Evolutionary conservation across 2,329 filamentous ascomycete genomes (phyloP), one percentile per base, ranked within the genome.

Genomic region (Arthrobotrys entomopaga): DNA sequence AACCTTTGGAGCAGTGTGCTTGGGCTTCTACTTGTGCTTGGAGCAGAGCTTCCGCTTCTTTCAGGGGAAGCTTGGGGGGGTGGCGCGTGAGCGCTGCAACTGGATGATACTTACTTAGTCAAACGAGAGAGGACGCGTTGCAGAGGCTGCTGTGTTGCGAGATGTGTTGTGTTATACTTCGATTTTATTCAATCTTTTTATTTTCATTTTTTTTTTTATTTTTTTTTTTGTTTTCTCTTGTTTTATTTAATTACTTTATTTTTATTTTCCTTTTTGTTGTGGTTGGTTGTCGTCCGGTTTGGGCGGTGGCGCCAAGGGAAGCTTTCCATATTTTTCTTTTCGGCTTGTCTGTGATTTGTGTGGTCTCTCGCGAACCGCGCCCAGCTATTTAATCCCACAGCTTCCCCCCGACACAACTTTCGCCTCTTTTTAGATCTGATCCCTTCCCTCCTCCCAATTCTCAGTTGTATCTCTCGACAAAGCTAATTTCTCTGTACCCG

Each of bases 341-440:
- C 42, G 13, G 46, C 15, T n/a, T 65, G 49, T 22, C 58, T 43
- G 63, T 75, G 61, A 75, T 75, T 59, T 71, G 65, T 63, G 24
- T 71, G 63, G 40, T 48, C 38, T 71, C 40, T 72, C 63, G 64
- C 66, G 63, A 60, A 59, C 66, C 34, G 60, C 61, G 66, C 65
- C 26, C 49, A 66, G 56, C 64, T 70, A 59, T 70, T 75, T 65
- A 59, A 65, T 58, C 66, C 53, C 70, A 56, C 53, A 58, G 53
- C 72, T 54, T 65, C 61, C 75, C 76, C 61, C 61, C 78, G 76
- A 77, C 78, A 58, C 73, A 79, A 79, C 79, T 80, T 79, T 64
- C 74, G 66, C 73, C 77, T 76, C 65, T 74, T 71, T 66, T 76
- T 63, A 71, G 40, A 65, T 65, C 77, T 71, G 60, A 65, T 75